Conservation (phyloP, 495 filamentous ascomycete species). For the Penicillium goetzii region DNA sequence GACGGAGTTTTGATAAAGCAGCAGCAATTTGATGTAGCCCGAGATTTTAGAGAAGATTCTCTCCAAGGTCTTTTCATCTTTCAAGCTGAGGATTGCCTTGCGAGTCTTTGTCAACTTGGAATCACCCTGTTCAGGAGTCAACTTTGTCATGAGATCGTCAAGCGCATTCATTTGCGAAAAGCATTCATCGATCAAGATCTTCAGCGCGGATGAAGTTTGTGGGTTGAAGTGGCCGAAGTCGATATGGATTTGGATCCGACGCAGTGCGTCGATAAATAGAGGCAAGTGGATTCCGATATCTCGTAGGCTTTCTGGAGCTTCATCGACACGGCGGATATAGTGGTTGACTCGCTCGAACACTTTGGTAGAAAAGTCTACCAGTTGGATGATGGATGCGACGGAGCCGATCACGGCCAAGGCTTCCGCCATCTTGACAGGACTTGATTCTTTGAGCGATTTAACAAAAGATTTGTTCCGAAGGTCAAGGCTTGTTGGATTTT, state of each 20-base stretch:
- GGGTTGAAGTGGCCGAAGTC: background rate
- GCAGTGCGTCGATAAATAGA: background rate
- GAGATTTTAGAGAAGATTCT: background rate
- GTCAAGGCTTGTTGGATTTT: no score
- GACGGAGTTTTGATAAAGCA: background rate
- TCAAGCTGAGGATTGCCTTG: constrained; percentile 9
- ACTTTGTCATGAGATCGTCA: background rate
- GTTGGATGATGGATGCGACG: constrained; percentile 2
- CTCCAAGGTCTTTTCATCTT: background rate
- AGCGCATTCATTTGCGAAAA: background rate
- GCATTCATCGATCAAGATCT: background rate
- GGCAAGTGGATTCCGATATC: background rate
- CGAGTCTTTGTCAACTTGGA: constrained; percentile 1
- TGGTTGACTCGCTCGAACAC: background rate
- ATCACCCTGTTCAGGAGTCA: background rate
- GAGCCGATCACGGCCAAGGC: background rate
- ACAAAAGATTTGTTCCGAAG: no score
- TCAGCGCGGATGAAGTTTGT: background rate
- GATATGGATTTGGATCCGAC: background rate
- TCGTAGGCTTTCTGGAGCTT: background rate
- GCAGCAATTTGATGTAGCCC: background rate
- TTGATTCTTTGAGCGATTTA: background rate
- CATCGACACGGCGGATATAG: background rate
- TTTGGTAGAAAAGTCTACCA: constrained; percentile 5
- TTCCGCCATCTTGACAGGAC: constrained; percentile 4